Evolutionary conservation across 2,329 filamentous ascomycete genomes (phyloP).

Genomic region (Pyrenophora graminea): DNA sequence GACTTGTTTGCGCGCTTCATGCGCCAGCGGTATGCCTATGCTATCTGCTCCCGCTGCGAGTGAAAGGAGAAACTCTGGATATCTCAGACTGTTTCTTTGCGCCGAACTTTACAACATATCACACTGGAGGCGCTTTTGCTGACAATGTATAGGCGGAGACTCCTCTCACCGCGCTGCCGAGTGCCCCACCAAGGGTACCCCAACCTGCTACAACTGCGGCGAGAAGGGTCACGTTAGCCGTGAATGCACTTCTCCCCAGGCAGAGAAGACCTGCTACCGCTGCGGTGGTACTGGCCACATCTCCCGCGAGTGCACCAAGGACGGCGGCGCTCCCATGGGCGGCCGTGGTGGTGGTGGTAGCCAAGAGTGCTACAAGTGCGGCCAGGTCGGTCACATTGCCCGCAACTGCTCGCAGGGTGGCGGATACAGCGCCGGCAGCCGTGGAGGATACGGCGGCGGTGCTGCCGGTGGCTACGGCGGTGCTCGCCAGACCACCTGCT

Average conservation of each 20-base stretch:
- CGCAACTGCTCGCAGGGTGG: slow-evolving; percentile 79
- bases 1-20: neutral
- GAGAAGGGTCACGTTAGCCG: slow-evolving; percentile 64
- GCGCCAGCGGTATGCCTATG: neutral
- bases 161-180: slow-evolving; percentile 55
- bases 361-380: slow-evolving; percentile 94
- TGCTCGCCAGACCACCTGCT: slow-evolving; percentile 70
- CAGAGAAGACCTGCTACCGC: slow-evolving; percentile 76
- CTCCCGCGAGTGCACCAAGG: slow-evolving; percentile 75
- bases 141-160: slow-evolving; percentile 50
- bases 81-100: neutral
- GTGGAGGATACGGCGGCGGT: slow-evolving; percentile 54
- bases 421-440: slow-evolving; percentile 47
- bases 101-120: neutral
- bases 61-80: neutral
- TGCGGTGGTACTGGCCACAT: slow-evolving; percentile 87
- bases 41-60: neutral
- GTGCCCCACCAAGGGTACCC: slow-evolving; percentile 56
- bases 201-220: slow-evolving; percentile 56
- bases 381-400: slow-evolving; percentile 93
- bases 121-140: slow-evolving; percentile 8
- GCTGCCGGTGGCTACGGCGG: slow-evolving; percentile 52
- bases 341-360: slow-evolving; percentile 49
- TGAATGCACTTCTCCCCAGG: slow-evolving; percentile 86
- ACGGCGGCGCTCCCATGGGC: slow-evolving; percentile 55